These are phyloP conservation scores for Boletus rubroflammeus DNA, from an alignment of 768 basidiomycete species.

Conservation along the genomic window DNA sequence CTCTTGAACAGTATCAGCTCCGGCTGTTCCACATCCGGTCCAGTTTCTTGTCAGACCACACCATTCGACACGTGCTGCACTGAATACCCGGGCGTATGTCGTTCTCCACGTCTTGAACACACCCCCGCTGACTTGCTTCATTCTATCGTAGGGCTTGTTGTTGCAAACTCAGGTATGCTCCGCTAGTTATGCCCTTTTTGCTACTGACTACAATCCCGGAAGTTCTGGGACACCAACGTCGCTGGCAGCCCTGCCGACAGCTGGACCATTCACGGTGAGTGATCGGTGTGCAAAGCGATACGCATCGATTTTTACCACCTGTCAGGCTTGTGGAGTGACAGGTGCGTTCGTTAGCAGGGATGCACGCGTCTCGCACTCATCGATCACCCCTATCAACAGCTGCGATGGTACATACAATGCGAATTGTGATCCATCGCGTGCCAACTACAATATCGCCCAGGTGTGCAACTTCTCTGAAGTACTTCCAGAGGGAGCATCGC, in stretches of 20 bases:
- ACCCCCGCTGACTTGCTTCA: not conserved
- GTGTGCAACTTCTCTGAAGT: conserved; percentile 25
- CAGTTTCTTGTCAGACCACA: conserved; percentile 51
- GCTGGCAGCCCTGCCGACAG: conserved; percentile 59
- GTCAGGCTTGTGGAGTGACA: conserved; percentile 64
- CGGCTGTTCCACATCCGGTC: conserved; percentile 49
- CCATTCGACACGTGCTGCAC: conserved; percentile 56
- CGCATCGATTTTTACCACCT: not conserved
- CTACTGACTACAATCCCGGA: conserved; percentile 5
- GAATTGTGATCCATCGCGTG: conserved; percentile 41
- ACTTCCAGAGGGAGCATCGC: not conserved
- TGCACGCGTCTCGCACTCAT: not conserved
- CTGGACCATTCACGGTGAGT: conserved; percentile 73
- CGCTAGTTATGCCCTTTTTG: not conserved
- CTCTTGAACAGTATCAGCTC: conserved; percentile 40
- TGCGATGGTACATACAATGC: conserved; percentile 46
- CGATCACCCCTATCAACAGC: conserved; percentile 30
- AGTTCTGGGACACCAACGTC: conserved; percentile 74
- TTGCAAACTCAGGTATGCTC: conserved; percentile 49
- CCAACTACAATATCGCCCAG: conserved; percentile 39
- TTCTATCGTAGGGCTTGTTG: conserved; percentile 47
- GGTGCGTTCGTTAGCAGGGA: conserved; percentile 34
- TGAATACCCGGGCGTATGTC: conserved; percentile 59
- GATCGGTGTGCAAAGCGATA: not conserved
- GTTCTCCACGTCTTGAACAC: not conserved